These are phyloP conservation scores for Acer negundo DNA, from an alignment of 345 rosid species.

Conservation along the genomic window DNA sequence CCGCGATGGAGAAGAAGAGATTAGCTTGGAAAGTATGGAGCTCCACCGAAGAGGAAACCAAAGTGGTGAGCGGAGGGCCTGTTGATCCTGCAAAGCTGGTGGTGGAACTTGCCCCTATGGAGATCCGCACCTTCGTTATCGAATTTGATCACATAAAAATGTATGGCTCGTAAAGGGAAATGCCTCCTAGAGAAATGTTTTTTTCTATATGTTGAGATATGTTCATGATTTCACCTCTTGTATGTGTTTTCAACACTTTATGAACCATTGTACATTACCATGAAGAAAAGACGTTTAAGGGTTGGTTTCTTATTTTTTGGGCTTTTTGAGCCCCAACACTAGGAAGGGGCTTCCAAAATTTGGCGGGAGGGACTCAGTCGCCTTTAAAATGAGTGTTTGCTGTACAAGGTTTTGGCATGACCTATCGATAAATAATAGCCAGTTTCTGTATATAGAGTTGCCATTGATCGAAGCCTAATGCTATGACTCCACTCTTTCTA, in stretches of 20 bases:
- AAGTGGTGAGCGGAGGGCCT: constrained; percentile 58
- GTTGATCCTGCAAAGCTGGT: constrained; percentile 63
- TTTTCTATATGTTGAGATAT: background rate
- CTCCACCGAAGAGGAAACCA: constrained; percentile 36
- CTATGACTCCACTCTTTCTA: background rate
- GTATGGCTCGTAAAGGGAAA: constrained; percentile 20
- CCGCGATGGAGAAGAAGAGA: constrained; percentile 74
- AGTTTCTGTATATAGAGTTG: no score
- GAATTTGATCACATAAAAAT: constrained; percentile 36
- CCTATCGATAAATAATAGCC: no score
- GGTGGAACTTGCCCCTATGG: constrained; percentile 87
- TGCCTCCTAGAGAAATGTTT: background rate
- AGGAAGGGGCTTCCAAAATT: no score
- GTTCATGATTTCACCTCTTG: background rate
- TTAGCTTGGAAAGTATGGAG: constrained; percentile 76
- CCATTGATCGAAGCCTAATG: background rate
- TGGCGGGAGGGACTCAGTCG: no score
- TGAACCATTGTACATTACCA: background rate
- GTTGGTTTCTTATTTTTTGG: no score
- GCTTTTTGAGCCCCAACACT: no score
- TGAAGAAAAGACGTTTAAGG: no score
- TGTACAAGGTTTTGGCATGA: no score
- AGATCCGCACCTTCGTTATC: constrained; percentile 68
- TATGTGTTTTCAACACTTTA: background rate
- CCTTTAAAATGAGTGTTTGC: no score